These are phyloP conservation scores for Schoenoplectus tabernaemontani DNA, from an alignment of 202 grass and related monocot genomes.

Conservation along the genomic window DNA sequence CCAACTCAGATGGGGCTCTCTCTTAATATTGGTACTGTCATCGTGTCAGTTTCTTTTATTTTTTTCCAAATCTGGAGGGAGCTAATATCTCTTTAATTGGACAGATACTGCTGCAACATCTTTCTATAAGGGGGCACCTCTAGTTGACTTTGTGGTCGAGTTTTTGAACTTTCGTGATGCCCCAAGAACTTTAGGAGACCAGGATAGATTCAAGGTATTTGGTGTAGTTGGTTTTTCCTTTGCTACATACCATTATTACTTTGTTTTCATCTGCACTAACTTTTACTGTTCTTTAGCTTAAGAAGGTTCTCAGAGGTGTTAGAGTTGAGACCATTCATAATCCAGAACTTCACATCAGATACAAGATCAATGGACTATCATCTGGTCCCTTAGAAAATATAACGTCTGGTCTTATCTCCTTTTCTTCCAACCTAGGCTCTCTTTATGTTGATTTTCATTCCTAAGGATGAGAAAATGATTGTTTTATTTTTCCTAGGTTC, in stretches of 20 bases:
- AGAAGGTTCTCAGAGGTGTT: constrained; percentile 59
- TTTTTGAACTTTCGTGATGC: constrained; percentile 39
- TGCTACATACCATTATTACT: background rate
- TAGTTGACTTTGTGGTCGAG: constrained; percentile 49
- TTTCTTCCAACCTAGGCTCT: background rate
- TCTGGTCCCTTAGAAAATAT: constrained; percentile 37
- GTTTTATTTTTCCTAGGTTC: constrained; percentile 31
- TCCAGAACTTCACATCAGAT: constrained; percentile 36
- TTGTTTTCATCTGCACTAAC: background rate
- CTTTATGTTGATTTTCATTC: background rate
- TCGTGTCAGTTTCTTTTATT: background rate
- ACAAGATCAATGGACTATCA: constrained; percentile 70
- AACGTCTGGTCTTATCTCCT: constrained; percentile 28
- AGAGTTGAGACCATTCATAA: constrained; percentile 53
- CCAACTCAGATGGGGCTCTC: constrained; percentile 79
- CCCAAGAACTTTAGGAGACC: constrained; percentile 33
- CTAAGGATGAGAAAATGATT: background rate
- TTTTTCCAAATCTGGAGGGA: background rate
- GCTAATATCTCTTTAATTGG: background rate
- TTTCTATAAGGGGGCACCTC: constrained; percentile 53
- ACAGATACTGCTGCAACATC: constrained; percentile 73
- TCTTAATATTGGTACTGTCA: constrained; percentile 48
- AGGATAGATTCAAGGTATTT: constrained; percentile 44
- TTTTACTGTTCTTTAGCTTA: constrained; percentile 36
- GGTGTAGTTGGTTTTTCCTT: constrained; percentile 8